Percentiles rank a stretch among this genome's conserved stretches.
These are phyloP conservation scores for Fusarium floridanum DNA, from an alignment of 2,329 filamentous ascomycete genomes.

Conservation along the genomic window DNA sequence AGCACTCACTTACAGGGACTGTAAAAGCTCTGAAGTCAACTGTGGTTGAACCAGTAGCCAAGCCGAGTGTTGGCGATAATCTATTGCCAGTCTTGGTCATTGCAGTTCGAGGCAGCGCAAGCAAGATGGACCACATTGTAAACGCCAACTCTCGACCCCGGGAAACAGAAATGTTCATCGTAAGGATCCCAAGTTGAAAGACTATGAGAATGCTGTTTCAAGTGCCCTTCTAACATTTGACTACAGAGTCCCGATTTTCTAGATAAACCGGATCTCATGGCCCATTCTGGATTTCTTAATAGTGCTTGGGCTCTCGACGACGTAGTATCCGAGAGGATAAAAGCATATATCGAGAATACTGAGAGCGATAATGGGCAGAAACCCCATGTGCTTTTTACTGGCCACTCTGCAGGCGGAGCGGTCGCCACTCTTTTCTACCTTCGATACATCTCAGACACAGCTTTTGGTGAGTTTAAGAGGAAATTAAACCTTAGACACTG, in stretches of 20 bases:
- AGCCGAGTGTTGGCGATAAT: background rate
- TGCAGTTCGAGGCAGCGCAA: constrained; percentile 39
- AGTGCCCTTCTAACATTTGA: background rate
- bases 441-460: constrained; percentile 18
- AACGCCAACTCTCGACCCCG: constrained; percentile 32
- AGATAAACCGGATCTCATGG: constrained; percentile 5
- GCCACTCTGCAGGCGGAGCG: constrained; percentile 44
- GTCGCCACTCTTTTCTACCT: constrained; percentile 26
- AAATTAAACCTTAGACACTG: too few species aligned
- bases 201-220: background rate
- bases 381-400: constrained; percentile 39
- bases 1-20: constrained; percentile 22
- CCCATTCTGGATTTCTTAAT: constrained; percentile 39
- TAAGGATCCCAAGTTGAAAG: constrained; percentile 1
- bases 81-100: constrained; percentile 29
- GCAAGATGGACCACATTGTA: constrained; percentile 43
- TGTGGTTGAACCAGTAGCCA: constrained; percentile 5
- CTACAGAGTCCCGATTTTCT: constrained; percentile 10
- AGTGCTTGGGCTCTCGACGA: constrained; percentile 28
- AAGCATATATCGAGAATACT: background rate
- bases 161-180: constrained; percentile 25
- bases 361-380: background rate
- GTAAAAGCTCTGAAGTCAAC: constrained; percentile 38
- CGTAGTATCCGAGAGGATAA: constrained; percentile 16
- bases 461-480: constrained; percentile 12